Base-by-base conservation (phyloP, 2,329 filamentous ascomycete genomes). In the Bipolaris gigantea region DNA sequence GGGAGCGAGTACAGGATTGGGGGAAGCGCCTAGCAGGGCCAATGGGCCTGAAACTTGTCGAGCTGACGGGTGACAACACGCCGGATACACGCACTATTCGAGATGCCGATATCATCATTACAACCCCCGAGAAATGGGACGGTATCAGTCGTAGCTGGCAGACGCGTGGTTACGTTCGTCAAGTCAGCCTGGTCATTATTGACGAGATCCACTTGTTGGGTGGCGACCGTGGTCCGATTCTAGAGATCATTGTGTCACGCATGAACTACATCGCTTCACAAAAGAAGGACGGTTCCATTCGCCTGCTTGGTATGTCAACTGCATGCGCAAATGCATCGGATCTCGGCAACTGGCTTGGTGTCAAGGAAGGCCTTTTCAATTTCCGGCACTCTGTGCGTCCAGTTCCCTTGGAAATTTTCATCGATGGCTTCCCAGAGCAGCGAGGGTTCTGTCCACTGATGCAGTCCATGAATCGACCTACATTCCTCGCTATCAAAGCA, bases 241-340 rank as follows among this genome's bases (percentile, higher is more conserved):
- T 99, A 45, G 94, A 99, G 76, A 99, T 99, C 65, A 99, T 99
- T 60, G 95, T 87, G 2, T 84, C 81, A 64, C 83, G 88, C 64
- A 97, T 99, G 95, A 99, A 99, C 73, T 99, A 97, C 73, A 99
- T 99, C 66, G 94, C 93, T 1, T 90, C 92, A 2, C 92, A 96
- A 57, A 96, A 90, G 36, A 92, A 96, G 68, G 63, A 59, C n/a
- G 91, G 88, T 47, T 85, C 91, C 0, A 93, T 99, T 19, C 85
- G 94, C 4, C 80, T 99, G 5, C 83, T 99, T 59, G 94, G 94
- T n/a, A 99, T 99, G 95, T 99, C 94, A 2, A 99, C 94, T 16
- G 95, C 94, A 9, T 97, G 93, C 66, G 94, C 94, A 13, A 99
- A 99, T 70, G 94, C 95, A 2, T 89, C 85, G 13, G 95, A 99